These are phyloP conservation scores for Apodospora peruviana DNA, from an alignment of 495 filamentous ascomycete species.

Conservation along the genomic window DNA sequence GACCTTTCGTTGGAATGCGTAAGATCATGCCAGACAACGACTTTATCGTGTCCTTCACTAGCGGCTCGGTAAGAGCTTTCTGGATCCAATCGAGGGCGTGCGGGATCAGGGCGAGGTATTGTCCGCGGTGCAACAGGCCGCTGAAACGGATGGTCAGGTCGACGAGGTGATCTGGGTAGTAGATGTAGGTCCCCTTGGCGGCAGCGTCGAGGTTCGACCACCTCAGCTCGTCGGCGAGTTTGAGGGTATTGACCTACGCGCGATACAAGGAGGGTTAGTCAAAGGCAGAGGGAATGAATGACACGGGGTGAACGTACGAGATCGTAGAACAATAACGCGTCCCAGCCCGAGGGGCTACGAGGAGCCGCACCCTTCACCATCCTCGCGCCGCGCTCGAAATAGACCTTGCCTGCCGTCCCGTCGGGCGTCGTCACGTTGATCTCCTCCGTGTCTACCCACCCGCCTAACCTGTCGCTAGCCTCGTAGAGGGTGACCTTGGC, in stretches of 20 bases:
- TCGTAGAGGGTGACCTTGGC: constrained; percentile 75
- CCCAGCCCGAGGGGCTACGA: constrained; percentile 16
- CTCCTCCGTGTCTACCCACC: constrained; percentile 72
- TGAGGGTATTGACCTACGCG: constrained; percentile 65
- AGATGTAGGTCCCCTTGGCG: constrained; percentile 73
- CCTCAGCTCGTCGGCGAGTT: constrained; percentile 55
- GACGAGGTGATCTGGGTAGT: constrained; percentile 87
- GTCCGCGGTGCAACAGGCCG: constrained; percentile 11
- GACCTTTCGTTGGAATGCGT: too few relatives aligned
- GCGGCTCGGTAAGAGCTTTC: constrained; percentile 53
- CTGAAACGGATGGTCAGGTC: constrained; percentile 47
- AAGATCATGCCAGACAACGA: constrained; percentile 31
- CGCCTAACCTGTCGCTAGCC: constrained; percentile 60
- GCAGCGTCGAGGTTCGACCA: constrained; percentile 37
- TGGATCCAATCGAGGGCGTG: constrained; percentile 18
- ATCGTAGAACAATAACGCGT: constrained; percentile 39
- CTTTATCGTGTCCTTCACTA: constrained; percentile 49
- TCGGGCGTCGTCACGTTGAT: constrained; percentile 45
- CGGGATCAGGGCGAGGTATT: not conserved
- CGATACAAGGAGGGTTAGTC: too few relatives aligned
- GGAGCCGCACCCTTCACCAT: constrained; percentile 54
- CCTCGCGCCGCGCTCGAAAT: constrained; percentile 83
- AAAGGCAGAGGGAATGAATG: too few relatives aligned
- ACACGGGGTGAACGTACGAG: constrained; percentile 32
- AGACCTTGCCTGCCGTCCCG: constrained; percentile 47